Evolutionary conservation across 2,329 filamentous ascomycete species (phyloP).

Genomic region (Xylariales sp.): DNA sequence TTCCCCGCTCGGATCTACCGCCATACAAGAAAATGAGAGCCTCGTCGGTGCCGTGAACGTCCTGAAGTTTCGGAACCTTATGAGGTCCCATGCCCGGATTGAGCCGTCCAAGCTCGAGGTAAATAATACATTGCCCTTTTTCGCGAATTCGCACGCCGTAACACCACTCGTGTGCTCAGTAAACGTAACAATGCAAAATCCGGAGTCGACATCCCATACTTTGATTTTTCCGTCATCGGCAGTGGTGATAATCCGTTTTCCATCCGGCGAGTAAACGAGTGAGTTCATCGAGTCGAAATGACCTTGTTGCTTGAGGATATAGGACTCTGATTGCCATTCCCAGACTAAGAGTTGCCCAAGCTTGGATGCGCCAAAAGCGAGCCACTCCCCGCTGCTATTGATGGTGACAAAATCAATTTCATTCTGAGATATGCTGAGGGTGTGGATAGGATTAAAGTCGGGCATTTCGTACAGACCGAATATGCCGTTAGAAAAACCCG

Average conservation of each 20-base stretch:
- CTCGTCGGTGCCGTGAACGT: slow-evolving; percentile 95
- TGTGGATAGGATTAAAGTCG: slow-evolving; percentile 95
- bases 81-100: slow-evolving; percentile 93
- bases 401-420: slow-evolving; percentile 95
- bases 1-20: slow-evolving; percentile 97
- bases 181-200: slow-evolving; percentile 98
- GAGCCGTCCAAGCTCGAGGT: slow-evolving; percentile 96
- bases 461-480: slow-evolving; percentile 97
- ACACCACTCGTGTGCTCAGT: slow-evolving; percentile 96
- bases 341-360: slow-evolving; percentile 96
- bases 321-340: slow-evolving; percentile 99
- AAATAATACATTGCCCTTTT: slow-evolving; percentile 94
- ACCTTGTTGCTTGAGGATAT: slow-evolving; percentile 97
- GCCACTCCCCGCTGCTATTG: slow-evolving; percentile 94
- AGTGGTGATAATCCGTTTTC: slow-evolving; percentile 90
- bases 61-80: slow-evolving; percentile 95
- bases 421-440: slow-evolving; percentile 91
- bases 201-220: slow-evolving; percentile 96
- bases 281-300: slow-evolving; percentile 97
- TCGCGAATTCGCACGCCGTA: slow-evolving; percentile 93
- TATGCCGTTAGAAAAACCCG: slow-evolving; percentile 92
- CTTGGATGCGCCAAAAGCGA: slow-evolving; percentile 95
- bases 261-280: slow-evolving; percentile 91
- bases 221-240: slow-evolving; percentile 99
- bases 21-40: slow-evolving; percentile 91